Base-by-base conservation (phyloP, 176 grass and related monocot species). In the Alopecurus myosuroides region DNA sequence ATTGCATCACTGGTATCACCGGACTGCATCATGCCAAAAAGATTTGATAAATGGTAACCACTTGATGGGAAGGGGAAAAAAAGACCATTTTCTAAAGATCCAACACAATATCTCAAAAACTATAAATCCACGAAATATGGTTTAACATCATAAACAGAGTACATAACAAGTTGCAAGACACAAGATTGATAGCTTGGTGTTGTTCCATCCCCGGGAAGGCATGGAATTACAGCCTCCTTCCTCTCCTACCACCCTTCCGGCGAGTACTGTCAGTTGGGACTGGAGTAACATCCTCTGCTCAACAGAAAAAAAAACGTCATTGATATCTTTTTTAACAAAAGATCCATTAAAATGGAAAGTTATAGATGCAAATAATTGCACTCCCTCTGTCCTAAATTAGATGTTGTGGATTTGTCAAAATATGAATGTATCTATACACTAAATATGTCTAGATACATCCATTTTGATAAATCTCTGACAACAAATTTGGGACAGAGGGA, bases 241-340 rank as follows among this genome's bases (percentile, higher is more conserved):
- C 94, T 86, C 92, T 97, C 50, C 92, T 90, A 17, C 94, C 94
- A 88, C 90, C 94, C 94, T 97, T 97, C 69, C 94, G 82, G 48
- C 94, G 86, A 3, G 92, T 94, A 81, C 92, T 94, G 81, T 97
- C 94, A 73, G 94, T 94, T 37, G 94, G 92, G 70, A 97, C 87
- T 49, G 90, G 94, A 50, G 91, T 97, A 78, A 97, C 91, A 45
- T 93, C 94, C 94, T 97, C 94, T 93, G 86, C 46, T 61, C 37
- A 86, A 83, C 41, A 77, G 5, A 82, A 44, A 60, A 60, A 20
- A 10, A 14, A 25, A 10, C 2, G 25, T 57, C 53, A 57, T 9
- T 6, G 2, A 55, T 55, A 31, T 33, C 6, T 31, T 3, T 31
- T 18, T 1, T 33, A 33, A 3, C 13, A 30, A 2, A 72, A 50